Evolutionary conservation across 371 early-diverging fungal species (phyloP).

Genomic region (Rhizomucor pusillus): DNA sequence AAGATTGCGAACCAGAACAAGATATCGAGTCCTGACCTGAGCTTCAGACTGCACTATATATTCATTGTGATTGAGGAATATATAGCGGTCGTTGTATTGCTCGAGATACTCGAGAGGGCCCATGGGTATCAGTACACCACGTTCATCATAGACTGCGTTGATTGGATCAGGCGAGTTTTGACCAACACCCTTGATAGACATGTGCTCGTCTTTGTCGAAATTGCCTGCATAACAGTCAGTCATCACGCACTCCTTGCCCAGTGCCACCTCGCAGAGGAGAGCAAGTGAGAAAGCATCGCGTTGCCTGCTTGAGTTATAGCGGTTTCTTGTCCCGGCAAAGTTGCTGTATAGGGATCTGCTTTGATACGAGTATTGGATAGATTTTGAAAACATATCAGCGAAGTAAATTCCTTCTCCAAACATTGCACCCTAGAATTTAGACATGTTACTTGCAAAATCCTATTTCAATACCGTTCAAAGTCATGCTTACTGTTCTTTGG

Average conservation of each 20-base stretch:
- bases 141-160: conserved; percentile 26
- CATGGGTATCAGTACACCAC: conserved; percentile 41
- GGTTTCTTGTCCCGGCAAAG: neutral
- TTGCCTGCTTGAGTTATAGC: neutral
- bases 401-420: conserved; percentile 62
- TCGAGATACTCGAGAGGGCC: conserved; percentile 28
- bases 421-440: conserved; percentile 30
- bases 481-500: conserved; percentile 25
- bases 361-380: conserved; percentile 32
- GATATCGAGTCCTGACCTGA: conserved; percentile 53
- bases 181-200: conserved; percentile 52
- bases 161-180: conserved; percentile 33
- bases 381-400: conserved; percentile 56
- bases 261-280: conserved; percentile 59
- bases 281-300: conserved; percentile 27
- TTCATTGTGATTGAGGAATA: conserved; percentile 47
- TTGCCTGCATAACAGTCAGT: neutral
- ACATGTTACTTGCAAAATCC: neutral
- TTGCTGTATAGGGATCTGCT: conserved; percentile 4
- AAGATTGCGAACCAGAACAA: conserved; percentile 46
- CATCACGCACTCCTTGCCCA: conserved; percentile 40
- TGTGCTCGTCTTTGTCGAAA: conserved; percentile 3
- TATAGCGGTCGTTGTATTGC: neutral
- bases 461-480: neutral
- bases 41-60: conserved; percentile 55